Evolutionary conservation across 2,329 filamentous ascomycete genomes (phyloP).

Genomic region (Capronia epimyces): DNA sequence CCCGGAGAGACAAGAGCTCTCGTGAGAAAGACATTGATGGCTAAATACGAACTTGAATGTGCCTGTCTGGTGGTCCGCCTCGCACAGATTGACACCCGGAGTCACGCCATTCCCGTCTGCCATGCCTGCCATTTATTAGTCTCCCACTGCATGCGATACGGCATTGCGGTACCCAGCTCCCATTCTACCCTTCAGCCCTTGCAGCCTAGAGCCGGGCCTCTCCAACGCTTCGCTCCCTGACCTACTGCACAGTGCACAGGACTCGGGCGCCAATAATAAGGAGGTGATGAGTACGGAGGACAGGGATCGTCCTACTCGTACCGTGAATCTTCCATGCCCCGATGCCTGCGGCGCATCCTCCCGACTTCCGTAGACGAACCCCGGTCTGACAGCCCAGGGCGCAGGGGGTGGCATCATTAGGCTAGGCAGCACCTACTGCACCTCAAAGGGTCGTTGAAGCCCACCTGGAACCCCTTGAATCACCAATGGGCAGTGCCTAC

Average conservation of each 20-base stretch:
- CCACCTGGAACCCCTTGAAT: not conserved
- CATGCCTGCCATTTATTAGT: conserved; percentile 5
- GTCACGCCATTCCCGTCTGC: conserved; percentile 8
- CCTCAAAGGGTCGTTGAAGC: not conserved
- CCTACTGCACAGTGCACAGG: not conserved
- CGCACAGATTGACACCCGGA: conserved; percentile 10
- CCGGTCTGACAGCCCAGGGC: conserved; percentile 5
- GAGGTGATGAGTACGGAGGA: not conserved
- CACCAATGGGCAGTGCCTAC: conserved; percentile 4
- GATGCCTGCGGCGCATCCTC: conserved; percentile 6
- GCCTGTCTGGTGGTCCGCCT: not conserved
- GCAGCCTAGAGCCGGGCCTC: not conserved
- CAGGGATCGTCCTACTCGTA: not conserved
- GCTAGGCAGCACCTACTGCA: not conserved
- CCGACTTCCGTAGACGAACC: conserved; percentile 10
- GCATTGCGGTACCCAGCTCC: not conserved
- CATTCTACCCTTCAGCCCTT: not conserved
- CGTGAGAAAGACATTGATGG: not conserved
- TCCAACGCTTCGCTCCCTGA: not conserved
- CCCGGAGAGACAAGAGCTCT: not conserved
- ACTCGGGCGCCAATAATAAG: not conserved
- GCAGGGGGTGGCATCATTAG: not conserved
- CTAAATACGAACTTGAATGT: not conserved
- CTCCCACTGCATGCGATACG: not conserved
- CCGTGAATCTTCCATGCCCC: not conserved